Evolutionary conservation across 768 basidiomycete genomes (phyloP).

Genomic region (Pisolithus microcarpus): DNA sequence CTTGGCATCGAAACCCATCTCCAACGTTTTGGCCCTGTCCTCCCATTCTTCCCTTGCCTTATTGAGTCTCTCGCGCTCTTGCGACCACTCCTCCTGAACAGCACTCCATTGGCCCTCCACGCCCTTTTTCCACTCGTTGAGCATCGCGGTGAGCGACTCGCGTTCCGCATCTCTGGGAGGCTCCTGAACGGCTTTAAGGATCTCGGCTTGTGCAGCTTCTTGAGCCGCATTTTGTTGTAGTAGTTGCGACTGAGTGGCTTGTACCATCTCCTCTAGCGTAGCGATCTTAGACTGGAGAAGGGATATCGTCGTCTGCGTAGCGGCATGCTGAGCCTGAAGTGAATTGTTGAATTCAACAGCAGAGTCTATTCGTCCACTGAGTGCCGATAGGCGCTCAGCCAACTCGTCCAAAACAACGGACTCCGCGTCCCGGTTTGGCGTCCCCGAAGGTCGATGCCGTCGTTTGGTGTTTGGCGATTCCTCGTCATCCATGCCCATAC

Average conservation of each 20-base stretch:
- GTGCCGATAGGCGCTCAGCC: constrained; percentile 49
- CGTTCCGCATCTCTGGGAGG: constrained; percentile 32
- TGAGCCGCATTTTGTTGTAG: constrained; percentile 31
- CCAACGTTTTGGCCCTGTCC: constrained; percentile 43
- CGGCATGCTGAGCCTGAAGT: constrained; percentile 70
- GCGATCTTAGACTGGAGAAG: constrained; percentile 62
- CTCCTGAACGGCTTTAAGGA: constrained; percentile 29
- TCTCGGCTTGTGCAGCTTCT: constrained; percentile 28
- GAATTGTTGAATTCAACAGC: constrained; percentile 66
- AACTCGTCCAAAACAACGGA: constrained; percentile 47
- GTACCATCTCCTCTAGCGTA: constrained; percentile 60
- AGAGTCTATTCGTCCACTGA: constrained; percentile 67
- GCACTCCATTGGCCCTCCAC: constrained; percentile 75
- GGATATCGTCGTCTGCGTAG: constrained; percentile 69
- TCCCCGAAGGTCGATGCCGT: constrained; percentile 13
- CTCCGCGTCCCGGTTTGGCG: constrained; percentile 19
- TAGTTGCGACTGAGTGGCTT: constrained; percentile 38
- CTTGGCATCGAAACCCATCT: constrained; percentile 44
- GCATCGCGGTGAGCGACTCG: constrained; percentile 46
- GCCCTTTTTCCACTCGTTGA: constrained; percentile 66
- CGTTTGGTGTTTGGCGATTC: constrained; percentile 20
- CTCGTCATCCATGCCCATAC: constrained; percentile 48
- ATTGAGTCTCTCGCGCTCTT: constrained; percentile 69
- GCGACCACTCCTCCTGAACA: constrained; percentile 76
- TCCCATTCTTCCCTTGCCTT: constrained; percentile 83